phyloP scores from a whole-genome alignment of 352 stramenopile species.

The Elongisporangium prolatum region DNA sequence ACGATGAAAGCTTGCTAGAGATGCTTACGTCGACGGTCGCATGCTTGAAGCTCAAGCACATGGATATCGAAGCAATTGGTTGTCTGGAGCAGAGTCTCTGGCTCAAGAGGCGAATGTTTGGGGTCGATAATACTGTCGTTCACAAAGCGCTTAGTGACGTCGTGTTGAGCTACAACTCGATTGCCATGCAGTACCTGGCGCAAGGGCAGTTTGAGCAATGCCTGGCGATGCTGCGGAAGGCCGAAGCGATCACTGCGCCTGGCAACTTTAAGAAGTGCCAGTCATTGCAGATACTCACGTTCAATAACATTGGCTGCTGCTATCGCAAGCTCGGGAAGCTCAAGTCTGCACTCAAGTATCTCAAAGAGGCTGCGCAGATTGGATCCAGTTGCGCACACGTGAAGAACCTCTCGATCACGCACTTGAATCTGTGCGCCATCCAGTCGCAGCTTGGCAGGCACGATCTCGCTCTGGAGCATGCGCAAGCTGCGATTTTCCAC shows the following conservation, averaged over 20 bases:
- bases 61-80: constrained; percentile 69
- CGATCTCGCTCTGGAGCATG: constrained; percentile 66
- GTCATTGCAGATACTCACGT: constrained; percentile 75
- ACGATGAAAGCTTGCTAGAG: constrained; percentile 54
- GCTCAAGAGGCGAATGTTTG: constrained; percentile 77
- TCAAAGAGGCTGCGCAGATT: constrained; percentile 66
- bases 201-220: constrained; percentile 56
- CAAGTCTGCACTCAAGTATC: constrained; percentile 68
- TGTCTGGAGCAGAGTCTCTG: constrained; percentile 73
- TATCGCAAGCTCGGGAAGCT: constrained; percentile 76
- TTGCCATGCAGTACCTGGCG: constrained; percentile 68
- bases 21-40: constrained; percentile 69
- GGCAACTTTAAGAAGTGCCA: constrained; percentile 63
- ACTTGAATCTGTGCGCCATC: constrained; percentile 79
- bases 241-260: constrained; percentile 55
- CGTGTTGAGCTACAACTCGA: constrained; percentile 67
- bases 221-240: constrained; percentile 67
- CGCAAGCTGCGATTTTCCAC: constrained; percentile 77
- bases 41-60: constrained; percentile 66
- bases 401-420: constrained; percentile 76
- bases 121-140: constrained; percentile 49
- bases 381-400: constrained; percentile 46
- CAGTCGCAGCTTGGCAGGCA: constrained; percentile 70
- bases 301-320: constrained; percentile 80
- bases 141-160: constrained; percentile 53